Evolutionary conservation across 805 yeast genomes (phyloP), one percentile per base, ranked within the genome.

Genomic region (Starmerella potacharoeniae): DNA sequence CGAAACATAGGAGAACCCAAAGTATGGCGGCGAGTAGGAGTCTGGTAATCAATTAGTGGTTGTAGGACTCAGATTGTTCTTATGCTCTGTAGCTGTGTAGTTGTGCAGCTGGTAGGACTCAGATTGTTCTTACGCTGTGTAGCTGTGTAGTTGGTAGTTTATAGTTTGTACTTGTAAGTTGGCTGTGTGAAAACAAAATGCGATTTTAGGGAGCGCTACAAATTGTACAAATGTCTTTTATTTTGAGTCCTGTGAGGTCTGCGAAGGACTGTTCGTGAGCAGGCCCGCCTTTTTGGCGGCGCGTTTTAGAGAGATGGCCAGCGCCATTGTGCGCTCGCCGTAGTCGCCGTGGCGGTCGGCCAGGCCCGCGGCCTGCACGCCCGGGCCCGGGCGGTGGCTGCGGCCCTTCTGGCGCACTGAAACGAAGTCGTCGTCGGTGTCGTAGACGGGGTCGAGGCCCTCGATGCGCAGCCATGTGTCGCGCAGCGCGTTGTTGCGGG

Each of bases 361-460:
- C 16, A 64, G 53, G 4, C 65, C 65, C 2, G 61, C 51, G 4
- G 65, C 65, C 39, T 49, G 51, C 42, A 60, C 55, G 31, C 62
- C 64, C 1, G 62, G 53, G 34, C 57, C 54, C 6, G 59, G 31
- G 22, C 47, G 43, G 28, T 42, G 50, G 42, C 53, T 51, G n/a
- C 43, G 41, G 11, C 55, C 55, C 39, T 52, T 46, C 17, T 41
- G n/a, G 41, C 41, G 37, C 11, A 46, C 52, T 2, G n/a, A 17
- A 0, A 29, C 55, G 7, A 51, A 41, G 53, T 70, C 73, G 29
- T 62, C 65, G 49, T 70, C 73, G 13, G 71, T 66, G 41, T 66
- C 60, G 50, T 68, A 68, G 11, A 69, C 41, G 17, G 72, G 70
- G 43, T 71, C 73, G 6, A 64, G 42, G 28, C 61, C 65, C 31